These are phyloP conservation scores for Arabis hirsuta DNA, from an alignment of 345 rosid species.

Conservation along the genomic window DNA sequence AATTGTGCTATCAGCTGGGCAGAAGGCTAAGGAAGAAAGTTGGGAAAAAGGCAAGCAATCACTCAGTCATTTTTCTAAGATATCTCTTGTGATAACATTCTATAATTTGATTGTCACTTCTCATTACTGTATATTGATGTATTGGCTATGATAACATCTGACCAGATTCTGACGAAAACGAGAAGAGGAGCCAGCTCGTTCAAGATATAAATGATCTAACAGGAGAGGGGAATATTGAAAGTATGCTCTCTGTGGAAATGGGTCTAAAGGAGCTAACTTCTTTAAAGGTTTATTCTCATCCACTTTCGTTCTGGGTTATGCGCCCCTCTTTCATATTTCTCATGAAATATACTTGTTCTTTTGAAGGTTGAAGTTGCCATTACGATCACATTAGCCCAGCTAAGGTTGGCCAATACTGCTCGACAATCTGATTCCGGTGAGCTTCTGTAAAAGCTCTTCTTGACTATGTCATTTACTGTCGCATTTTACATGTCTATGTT, in stretches of 20 bases:
- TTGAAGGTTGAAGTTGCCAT: constrained; percentile 92
- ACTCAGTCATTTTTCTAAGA: constrained; percentile 27
- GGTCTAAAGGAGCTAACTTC: constrained; percentile 93
- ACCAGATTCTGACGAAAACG: constrained; percentile 67
- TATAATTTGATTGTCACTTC: constrained; percentile 7
- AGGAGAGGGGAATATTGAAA: constrained; percentile 97
- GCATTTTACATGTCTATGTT: neutral
- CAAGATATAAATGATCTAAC: constrained; percentile 87
- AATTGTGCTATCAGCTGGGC: constrained; percentile 94
- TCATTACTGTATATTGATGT: constrained; percentile 16
- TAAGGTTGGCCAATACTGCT: constrained; percentile 70
- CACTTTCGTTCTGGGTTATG: neutral
- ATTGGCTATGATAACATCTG: constrained; percentile 20
- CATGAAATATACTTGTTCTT: constrained; percentile 34
- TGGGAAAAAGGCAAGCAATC: constrained; percentile 72
- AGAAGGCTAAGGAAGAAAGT: constrained; percentile 87
- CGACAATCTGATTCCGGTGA: constrained; percentile 73
- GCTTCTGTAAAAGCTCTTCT: constrained; percentile 27
- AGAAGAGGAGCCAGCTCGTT: constrained; percentile 66
- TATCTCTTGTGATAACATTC: constrained; percentile 11
- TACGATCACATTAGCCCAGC: constrained; percentile 72
- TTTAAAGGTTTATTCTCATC: constrained; percentile 60
- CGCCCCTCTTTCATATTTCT: constrained; percentile 21
- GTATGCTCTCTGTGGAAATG: constrained; percentile 99
- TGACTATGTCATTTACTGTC: neutral